Evolutionary conservation across 768 basidiomycete genomes (phyloP).

Genomic region (Piloderma croceum): DNA sequence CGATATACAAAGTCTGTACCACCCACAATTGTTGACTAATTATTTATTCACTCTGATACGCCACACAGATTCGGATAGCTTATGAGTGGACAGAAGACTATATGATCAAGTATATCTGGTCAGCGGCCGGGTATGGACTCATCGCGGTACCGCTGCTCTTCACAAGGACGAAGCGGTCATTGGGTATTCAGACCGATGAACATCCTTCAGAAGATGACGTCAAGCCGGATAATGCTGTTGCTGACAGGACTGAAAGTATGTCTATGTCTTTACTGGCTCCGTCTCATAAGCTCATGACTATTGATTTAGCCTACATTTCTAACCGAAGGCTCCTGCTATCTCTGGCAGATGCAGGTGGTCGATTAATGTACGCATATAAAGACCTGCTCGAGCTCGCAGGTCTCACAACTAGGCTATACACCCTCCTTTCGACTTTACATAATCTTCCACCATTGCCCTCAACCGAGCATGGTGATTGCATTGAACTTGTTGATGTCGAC

Average conservation of each 20-base stretch:
- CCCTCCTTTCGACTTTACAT: conserved; percentile 80
- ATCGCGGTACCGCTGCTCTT: conserved; percentile 89
- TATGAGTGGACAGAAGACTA: conserved; percentile 97
- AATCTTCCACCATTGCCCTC: conserved; percentile 49
- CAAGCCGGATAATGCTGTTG: conserved; percentile 31
- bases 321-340: conserved; percentile 87
- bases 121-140: conserved; percentile 83
- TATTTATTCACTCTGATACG: not conserved
- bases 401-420: conserved; percentile 84
- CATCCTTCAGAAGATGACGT: conserved; percentile 1
- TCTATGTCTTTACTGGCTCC: not conserved
- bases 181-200: conserved; percentile 16
- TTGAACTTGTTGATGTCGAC: conserved; percentile 65
- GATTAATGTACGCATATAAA: conserved; percentile 96
- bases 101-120: conserved; percentile 95
- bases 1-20: conserved; percentile 71
- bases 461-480: conserved; percentile 34
- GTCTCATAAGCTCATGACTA: not conserved
- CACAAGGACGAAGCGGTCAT: conserved; percentile 45
- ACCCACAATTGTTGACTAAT: not conserved
- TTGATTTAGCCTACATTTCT: conserved; percentile 77
- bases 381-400: conserved; percentile 94
- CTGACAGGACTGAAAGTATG: conserved; percentile 46
- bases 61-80: conserved; percentile 70
- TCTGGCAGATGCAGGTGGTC: conserved; percentile 92